Base-by-base conservation (phyloP, 2,329 filamentous ascomycete genomes). In the Graphilbum ipis-grandicollis region DNA sequence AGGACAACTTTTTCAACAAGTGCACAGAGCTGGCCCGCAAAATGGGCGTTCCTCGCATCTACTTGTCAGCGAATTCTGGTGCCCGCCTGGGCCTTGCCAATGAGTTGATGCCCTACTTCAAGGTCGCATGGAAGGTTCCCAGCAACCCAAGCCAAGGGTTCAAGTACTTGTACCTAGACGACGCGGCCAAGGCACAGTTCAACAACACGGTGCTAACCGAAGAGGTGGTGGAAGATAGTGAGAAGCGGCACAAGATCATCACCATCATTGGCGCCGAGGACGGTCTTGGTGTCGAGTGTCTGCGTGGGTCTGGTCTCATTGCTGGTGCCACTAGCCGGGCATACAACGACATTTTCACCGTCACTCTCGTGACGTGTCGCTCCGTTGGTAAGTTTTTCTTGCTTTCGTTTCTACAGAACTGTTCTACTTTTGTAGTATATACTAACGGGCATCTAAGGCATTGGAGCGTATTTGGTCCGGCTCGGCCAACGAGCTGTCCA, bases 1-100 rank as follows among this genome's bases (percentile, higher is more conserved):
- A 98, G 64, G 90, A 98, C 59, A 79, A 82, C 50, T 98, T 93
- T 74, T 98, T 98, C 75, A 71, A 92, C 69, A 94, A 96, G 70
- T 98, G 90, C 65, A 96, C 90, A 9, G 86, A 98, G 60, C 69
- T 94, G 46, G 90, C 90, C 43, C 78, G 86, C 50, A 88, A 41
- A 66, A 68, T 94, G 43, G 90, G 90, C 29, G 93, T 98, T 50
- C 90, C 90, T 19, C 82, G 90, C 48, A 88, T 98, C 55, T 98
- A 98, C 63, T 68, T 98, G 41, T 98, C 90, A 56, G 90, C 90
- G 56, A 98, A 98, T 71, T 98, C 90, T 41, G 90, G 90, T 71
- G 90, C 90, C 47, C 86, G 90, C 53, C 83, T 98, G 49, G 90
- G 90, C 52, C 79, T 98, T 58, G 90, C 90, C 42, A 86, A 93